A percentile compares a stretch with the other conserved stretches of the same genome.
These are phyloP conservation scores for Cystofilobasidium capitatum DNA, from an alignment of 768 basidiomycete species.

Conservation along the genomic window DNA sequence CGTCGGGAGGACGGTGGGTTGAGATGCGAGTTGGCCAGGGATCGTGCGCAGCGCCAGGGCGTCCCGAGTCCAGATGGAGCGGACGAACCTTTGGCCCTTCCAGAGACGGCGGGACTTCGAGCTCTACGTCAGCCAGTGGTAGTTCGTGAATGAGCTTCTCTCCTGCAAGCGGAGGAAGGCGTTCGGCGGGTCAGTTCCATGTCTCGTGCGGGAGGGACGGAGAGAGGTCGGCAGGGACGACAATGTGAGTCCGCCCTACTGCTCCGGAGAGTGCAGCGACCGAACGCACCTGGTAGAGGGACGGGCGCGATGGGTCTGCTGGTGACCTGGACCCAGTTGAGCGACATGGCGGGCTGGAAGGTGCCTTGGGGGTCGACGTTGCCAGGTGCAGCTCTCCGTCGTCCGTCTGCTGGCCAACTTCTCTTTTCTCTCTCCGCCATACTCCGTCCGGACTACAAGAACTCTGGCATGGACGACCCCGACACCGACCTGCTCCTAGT, in stretches of 20 bases:
- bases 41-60: neutral
- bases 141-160: neutral
- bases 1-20: neutral
- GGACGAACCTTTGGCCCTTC: neutral
- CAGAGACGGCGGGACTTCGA: neutral
- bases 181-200: too few relatives aligned
- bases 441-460: too few relatives aligned
- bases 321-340: conserved; percentile 2
- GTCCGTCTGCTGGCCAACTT: neutral
- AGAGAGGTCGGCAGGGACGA: neutral
- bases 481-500: conserved; percentile 7
- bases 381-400: too few relatives aligned
- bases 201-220: too few relatives aligned
- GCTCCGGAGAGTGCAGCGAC: neutral
- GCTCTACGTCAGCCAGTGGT: neutral
- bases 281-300: neutral
- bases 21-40: neutral
- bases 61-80: neutral
- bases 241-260: too few relatives aligned
- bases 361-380: too few relatives aligned
- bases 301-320: neutral
- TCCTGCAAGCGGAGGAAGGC: neutral
- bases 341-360: neutral
- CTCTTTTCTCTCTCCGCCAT: too few relatives aligned
- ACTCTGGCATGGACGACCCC: neutral